Conservation (phyloP, 257 asterid genomes). For the Datura wrightii region DNA sequence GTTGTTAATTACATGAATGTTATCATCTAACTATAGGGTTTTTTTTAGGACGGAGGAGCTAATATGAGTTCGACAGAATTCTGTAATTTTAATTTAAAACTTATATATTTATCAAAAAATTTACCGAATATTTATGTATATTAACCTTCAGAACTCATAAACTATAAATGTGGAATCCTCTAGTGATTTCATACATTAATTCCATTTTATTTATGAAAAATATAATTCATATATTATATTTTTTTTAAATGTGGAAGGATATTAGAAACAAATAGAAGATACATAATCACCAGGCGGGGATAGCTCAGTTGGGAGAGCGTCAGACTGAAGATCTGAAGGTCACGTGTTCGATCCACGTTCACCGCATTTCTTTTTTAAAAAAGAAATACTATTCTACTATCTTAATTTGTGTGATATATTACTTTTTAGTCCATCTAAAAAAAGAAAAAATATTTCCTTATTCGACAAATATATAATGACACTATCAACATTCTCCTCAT, state of each 20-base stretch:
- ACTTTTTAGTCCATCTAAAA: too few relatives aligned
- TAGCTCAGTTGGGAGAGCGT: conserved; percentile 97
- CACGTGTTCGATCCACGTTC: conserved; percentile 15
- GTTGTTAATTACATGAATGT: not conserved
- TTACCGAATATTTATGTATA: not conserved
- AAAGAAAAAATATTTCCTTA: too few relatives aligned
- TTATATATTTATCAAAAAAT: not conserved
- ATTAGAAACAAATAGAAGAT: too few relatives aligned
- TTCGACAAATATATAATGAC: too few relatives aligned
- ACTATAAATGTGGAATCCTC: not conserved
- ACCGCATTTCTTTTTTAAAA: not conserved
- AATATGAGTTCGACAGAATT: not conserved
- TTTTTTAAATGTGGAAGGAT: too few relatives aligned
- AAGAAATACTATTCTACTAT: too few relatives aligned
- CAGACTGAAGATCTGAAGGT: conserved; percentile 44
- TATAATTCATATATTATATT: not conserved
- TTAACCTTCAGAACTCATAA: not conserved
- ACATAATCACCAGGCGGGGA: conserved; percentile 54
- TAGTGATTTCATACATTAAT: not conserved
- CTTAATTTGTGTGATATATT: too few relatives aligned
- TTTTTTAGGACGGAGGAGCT: not conserved
- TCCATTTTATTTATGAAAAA: not conserved
- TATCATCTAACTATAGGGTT: not conserved
- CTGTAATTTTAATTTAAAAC: not conserved
- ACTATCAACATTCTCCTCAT: too few relatives aligned